Evolutionary conservation across 129 eudicot genomes (phyloP), one percentile per base, ranked within the genome.

Genomic region (Tagetes patula): DNA sequence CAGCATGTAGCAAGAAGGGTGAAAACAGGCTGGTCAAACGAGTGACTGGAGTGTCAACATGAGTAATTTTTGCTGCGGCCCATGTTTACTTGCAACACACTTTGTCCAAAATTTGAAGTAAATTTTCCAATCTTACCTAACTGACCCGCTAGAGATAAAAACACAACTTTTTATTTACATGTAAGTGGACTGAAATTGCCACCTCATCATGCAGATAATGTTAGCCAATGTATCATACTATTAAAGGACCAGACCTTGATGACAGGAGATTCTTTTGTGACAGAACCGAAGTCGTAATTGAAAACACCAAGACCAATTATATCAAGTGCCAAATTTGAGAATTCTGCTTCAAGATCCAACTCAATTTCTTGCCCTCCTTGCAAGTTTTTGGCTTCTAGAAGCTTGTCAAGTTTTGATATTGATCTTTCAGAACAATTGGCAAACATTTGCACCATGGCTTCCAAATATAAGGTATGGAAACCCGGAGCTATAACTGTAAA

Each of bases 191-290:
- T 42, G 13, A 56, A 56, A 56, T 30, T 56, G 39, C 64, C 13
- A 58, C 13, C 31, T 36, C 65, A 58, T 36, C 45, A 11, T 61
- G 48, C 61, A 62, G 14, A 41, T 34, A 7, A 62, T 47, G 27
- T 9, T 45, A 56, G 43, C 30, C 1, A 38, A 62, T 63, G 70
- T 54, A 14, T 32, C 5, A 20, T 60, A 8, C 64, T 54, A 36
- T 32, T 5, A 38, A 60, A 10, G 14, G 67, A 71, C 64, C 63
- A 36, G 39, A 89, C 97, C 97, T 91, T 85, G 70, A 91, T 91
- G n/a, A 94, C 96, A 11, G 99, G 99, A 63, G 99, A 94, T 79
- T 94, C 99, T 86, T 90, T 94, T 53, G 99, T 90, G 76, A 94
- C 92, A 31, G 99, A 94, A 80, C 99, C 99, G 56, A 94, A 94